Percentiles rank a stretch among this genome's conserved stretches.
Evolutionary conservation across 306 rosid species (phyloP).

Genomic region (Quercus wislizeni): DNA sequence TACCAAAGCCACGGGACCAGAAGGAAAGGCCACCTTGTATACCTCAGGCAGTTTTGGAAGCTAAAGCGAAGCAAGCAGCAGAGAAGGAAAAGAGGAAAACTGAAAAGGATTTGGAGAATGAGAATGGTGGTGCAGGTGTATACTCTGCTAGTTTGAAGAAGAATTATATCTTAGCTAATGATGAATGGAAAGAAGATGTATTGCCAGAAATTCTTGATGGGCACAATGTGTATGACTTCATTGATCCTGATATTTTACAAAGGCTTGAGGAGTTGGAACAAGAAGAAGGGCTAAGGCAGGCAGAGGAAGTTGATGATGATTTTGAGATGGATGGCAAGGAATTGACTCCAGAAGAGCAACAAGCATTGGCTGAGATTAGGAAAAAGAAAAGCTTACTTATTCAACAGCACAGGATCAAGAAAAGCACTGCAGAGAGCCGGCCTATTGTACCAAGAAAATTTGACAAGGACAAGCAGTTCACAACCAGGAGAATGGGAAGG

Average conservation of each 20-base stretch:
- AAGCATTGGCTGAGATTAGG: constrained; percentile 62
- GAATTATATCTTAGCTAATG: constrained; percentile 64
- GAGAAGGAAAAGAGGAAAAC: constrained; percentile 63
- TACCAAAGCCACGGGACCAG: constrained; percentile 75
- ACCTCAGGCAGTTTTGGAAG: constrained; percentile 72
- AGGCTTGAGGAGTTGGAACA: constrained; percentile 86
- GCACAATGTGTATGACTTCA: constrained; percentile 78
- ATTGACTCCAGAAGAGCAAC: constrained; percentile 64
- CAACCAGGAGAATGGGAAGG: constrained; percentile 79
- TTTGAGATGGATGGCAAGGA: constrained; percentile 66
- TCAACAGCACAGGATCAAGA: constrained; percentile 75
- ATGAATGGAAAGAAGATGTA: constrained; percentile 85
- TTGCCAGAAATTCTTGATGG: constrained; percentile 92
- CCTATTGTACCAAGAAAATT: constrained; percentile 80
- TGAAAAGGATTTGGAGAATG: constrained; percentile 76
- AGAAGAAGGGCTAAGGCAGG: constrained; percentile 63
- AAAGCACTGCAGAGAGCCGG: constrained; percentile 84
- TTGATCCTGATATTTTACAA: constrained; percentile 57
- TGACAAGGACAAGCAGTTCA: constrained; percentile 60
- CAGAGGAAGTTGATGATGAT: constrained; percentile 50
- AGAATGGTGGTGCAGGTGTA: constrained; percentile 93
- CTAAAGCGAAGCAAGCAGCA: constrained; percentile 55
- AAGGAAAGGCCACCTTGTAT: constrained; percentile 79
- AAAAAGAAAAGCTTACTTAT: constrained; percentile 65
- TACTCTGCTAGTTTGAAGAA: constrained; percentile 80